Conservation (phyloP, 306 rosid genomes). For the Fagus sylvatica region DNA sequence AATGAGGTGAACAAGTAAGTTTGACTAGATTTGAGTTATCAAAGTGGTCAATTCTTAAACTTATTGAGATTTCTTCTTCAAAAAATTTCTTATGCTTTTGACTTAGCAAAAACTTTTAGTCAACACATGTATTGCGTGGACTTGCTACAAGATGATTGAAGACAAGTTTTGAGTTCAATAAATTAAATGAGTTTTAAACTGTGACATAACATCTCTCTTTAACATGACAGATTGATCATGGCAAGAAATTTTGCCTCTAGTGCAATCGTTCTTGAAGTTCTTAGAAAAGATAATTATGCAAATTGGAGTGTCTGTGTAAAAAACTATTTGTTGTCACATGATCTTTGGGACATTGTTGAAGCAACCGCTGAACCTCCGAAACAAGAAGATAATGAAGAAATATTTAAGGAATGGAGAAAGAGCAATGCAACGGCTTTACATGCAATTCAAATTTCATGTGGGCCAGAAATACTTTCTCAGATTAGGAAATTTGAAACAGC, state of each 20-base stretch:
- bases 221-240: neutral
- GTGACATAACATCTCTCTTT: neutral
- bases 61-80: too few species aligned
- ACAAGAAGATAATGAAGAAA: neutral
- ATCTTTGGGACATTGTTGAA: constrained; percentile 18
- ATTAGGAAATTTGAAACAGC: neutral
- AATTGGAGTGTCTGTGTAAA: constrained; percentile 14
- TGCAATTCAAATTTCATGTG: constrained; percentile 31
- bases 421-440: constrained; percentile 18
- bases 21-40: too few species aligned
- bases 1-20: too few species aligned
- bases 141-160: too few species aligned
- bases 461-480: neutral
- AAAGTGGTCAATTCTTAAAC: too few species aligned
- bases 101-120: too few species aligned
- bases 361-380: neutral
- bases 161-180: too few species aligned
- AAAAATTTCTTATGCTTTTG: too few species aligned
- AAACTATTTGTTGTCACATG: neutral
- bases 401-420: neutral
- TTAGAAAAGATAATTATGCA: constrained; percentile 15
- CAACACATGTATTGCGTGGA: too few species aligned
- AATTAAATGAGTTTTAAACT: too few species aligned
- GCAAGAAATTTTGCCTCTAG: neutral
- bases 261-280: constrained; percentile 17